Conservation (phyloP, 1,284 basidiomycete species). For the Uromyces viciae-fabae region DNA sequence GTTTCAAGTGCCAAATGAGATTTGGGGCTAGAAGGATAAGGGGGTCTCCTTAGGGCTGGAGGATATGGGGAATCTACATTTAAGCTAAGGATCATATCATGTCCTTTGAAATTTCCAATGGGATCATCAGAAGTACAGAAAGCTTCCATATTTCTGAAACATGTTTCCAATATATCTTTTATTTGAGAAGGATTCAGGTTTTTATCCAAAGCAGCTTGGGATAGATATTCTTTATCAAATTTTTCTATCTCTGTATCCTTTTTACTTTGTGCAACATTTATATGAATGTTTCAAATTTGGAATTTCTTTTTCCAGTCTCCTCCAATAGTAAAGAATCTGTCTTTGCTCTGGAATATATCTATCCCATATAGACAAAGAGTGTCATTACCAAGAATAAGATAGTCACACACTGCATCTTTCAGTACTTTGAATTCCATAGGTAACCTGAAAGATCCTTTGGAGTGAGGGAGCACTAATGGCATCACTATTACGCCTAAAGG, state of each 20-base stretch:
- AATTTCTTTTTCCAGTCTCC: neutral
- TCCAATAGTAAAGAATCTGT: neutral
- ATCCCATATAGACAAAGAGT: neutral
- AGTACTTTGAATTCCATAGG: slow-evolving; percentile 4
- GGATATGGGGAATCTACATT: neutral
- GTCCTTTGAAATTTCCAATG: neutral
- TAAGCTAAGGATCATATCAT: neutral
- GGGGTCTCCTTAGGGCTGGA: neutral
- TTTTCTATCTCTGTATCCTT: neutral
- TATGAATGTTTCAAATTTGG: neutral
- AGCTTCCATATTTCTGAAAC: neutral
- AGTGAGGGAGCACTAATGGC: neutral
- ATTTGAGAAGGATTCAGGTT: neutral
- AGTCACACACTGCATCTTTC: neutral
- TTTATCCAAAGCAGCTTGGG: neutral
- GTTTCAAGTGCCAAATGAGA: neutral
- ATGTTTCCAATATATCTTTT: neutral
- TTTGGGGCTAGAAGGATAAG: neutral
- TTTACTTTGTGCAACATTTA: neutral
- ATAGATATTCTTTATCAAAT: neutral
- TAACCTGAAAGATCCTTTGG: neutral
- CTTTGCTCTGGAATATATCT: neutral
- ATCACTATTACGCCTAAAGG: neutral
- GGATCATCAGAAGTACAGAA: neutral
- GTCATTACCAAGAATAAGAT: neutral